Conservation (phyloP, 2,329 filamentous ascomycete species). For the Fusarium sublunatum region DNA sequence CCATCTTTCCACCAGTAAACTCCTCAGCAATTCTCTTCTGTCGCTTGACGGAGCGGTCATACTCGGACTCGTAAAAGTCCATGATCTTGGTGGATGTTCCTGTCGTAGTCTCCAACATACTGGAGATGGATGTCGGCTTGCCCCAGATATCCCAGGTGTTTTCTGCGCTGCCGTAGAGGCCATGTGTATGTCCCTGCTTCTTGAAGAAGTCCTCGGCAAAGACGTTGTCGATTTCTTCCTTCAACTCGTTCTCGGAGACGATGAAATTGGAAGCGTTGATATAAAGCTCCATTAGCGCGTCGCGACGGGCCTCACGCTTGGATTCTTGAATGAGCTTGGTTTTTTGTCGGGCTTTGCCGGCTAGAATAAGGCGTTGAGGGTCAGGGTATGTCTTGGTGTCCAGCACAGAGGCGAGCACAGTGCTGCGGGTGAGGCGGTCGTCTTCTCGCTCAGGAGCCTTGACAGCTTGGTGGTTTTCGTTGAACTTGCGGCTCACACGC, state of each 20-base stretch:
- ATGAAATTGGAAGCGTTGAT: slow-evolving; percentile 91
- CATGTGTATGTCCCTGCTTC: slow-evolving; percentile 48
- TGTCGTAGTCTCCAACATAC: slow-evolving; percentile 56
- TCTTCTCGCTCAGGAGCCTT: slow-evolving; percentile 77
- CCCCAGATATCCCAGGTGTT: slow-evolving; percentile 66
- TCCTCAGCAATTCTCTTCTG: slow-evolving; percentile 69
- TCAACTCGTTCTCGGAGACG: slow-evolving; percentile 80
- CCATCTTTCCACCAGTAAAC: slow-evolving; percentile 69
- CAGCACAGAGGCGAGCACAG: slow-evolving; percentile 64
- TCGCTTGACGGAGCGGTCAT: slow-evolving; percentile 60
- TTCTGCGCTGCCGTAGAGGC: slow-evolving; percentile 51
- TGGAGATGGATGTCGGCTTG: slow-evolving; percentile 57
- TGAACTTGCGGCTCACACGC: slow-evolving; percentile 61
- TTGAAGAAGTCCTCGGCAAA: slow-evolving; percentile 74
- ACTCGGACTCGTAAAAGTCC: slow-evolving; percentile 53
- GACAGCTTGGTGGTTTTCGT: slow-evolving; percentile 60
- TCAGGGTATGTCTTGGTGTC: slow-evolving; percentile 68
- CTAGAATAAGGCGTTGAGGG: slow-evolving; percentile 68
- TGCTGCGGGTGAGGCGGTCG: slow-evolving; percentile 78
- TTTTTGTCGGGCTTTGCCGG: slow-evolving; percentile 58
- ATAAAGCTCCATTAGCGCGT: slow-evolving; percentile 87
- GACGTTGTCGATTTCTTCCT: slow-evolving; percentile 76
- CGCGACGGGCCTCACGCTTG: slow-evolving; percentile 70
- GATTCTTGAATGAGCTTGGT: slow-evolving; percentile 55
- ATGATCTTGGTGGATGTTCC: slow-evolving; percentile 52